phyloP scores from a whole-genome alignment of 371 early-diverging fungal species.

The Rhizopus sp. region DNA sequence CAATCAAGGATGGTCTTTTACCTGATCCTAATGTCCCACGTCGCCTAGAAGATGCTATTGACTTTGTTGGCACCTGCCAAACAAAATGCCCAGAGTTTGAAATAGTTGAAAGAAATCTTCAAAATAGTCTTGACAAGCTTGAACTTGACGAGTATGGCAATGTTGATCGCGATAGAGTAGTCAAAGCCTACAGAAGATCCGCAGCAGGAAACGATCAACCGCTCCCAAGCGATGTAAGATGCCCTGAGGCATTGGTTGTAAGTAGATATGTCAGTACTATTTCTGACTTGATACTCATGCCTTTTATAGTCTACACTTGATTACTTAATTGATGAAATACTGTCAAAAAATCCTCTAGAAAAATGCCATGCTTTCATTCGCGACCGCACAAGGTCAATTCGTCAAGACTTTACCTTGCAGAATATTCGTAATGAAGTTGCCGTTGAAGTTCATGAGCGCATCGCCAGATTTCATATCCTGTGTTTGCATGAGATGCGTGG shows the following conservation, averaged over 20 bases:
- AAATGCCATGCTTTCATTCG: conserved; percentile 85
- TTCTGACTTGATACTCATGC: background rate
- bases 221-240: conserved; percentile 89
- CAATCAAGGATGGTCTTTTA: conserved; percentile 54
- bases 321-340: conserved; percentile 72
- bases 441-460: conserved; percentile 76
- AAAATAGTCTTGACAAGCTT: conserved; percentile 69
- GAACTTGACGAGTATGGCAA: conserved; percentile 65
- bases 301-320: conserved; percentile 65
- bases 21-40: conserved; percentile 60
- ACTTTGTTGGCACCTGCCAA: conserved; percentile 78
- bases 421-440: conserved; percentile 71
- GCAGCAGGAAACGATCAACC: conserved; percentile 90
- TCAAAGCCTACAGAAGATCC: conserved; percentile 86
- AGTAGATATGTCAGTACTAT: conserved; percentile 13
- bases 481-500: conserved; percentile 77
- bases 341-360: conserved; percentile 54
- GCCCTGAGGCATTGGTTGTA: conserved; percentile 71
- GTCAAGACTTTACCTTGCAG: conserved; percentile 89
- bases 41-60: conserved; percentile 66
- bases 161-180: conserved; percentile 66
- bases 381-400: conserved; percentile 86
- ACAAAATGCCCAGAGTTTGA: conserved; percentile 93
- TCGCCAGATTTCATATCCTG: conserved; percentile 89
- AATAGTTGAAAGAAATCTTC: conserved; percentile 82